These are phyloP conservation scores for Pichia exigua DNA, from an alignment of 805 yeast species.

Conservation along the genomic window DNA sequence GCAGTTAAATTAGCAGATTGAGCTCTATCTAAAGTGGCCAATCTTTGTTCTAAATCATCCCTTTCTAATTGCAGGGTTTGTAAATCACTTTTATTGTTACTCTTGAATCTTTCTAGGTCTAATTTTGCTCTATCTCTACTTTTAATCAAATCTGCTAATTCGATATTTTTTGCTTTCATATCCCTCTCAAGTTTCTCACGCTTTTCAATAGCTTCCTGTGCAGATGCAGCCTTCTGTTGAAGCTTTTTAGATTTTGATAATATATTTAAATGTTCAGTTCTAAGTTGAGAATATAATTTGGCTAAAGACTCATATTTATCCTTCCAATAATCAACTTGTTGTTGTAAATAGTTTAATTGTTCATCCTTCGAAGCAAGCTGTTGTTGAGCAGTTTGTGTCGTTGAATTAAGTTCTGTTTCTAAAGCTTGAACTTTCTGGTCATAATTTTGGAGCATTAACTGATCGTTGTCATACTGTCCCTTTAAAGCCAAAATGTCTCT, in stretches of 20 bases:
- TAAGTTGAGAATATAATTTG: conserved; percentile 78
- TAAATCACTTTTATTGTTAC: conserved; percentile 54
- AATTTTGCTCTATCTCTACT: conserved; percentile 85
- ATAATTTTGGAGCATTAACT: conserved; percentile 74
- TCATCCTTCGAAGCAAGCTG: conserved; percentile 75
- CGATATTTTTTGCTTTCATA: conserved; percentile 76
- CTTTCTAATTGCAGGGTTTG: conserved; percentile 60
- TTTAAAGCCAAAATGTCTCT: conserved; percentile 67
- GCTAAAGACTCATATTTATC: conserved; percentile 85
- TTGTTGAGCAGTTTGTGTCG: conserved; percentile 58
- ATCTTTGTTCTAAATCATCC: conserved; percentile 49
- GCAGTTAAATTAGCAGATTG: conserved; percentile 58
- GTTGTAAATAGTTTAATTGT: conserved; percentile 56
- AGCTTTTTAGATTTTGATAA: conserved; percentile 70
- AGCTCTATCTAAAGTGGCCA: conserved; percentile 51
- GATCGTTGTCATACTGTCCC: conserved; percentile 83
- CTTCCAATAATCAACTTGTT: conserved; percentile 72
- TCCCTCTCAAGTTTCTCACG: conserved; percentile 79
- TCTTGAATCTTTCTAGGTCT: conserved; percentile 65
- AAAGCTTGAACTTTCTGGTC: conserved; percentile 77
- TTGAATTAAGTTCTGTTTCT: conserved; percentile 59
- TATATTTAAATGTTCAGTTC: conserved; percentile 83
- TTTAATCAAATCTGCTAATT: conserved; percentile 79
- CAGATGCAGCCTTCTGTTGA: conserved; percentile 79
- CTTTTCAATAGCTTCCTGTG: conserved; percentile 82